phyloP scores from a whole-genome alignment of 768 basidiomycete genomes.

The Cystofilobasidium capitatum region DNA sequence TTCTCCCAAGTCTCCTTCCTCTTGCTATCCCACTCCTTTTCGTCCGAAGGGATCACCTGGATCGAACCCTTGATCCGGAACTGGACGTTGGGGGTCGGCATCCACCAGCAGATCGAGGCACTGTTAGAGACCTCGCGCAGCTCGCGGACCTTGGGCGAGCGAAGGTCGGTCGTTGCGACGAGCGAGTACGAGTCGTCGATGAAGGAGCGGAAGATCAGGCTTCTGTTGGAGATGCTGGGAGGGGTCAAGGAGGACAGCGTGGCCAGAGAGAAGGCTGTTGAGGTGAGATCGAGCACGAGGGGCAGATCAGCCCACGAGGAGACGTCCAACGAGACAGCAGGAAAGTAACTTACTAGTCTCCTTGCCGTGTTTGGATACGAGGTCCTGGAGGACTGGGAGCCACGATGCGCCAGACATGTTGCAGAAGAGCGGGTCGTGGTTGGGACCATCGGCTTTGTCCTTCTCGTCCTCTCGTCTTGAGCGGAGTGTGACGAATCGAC shows the following conservation, averaged over 20 bases:
- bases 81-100: conserved; percentile 22
- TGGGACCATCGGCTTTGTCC: background rate
- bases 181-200: conserved; percentile 3
- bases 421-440: background rate
- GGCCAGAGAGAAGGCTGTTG: conserved; percentile 8
- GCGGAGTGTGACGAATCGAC: too few species aligned
- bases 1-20: conserved; percentile 10
- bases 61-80: conserved; percentile 12
- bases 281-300: background rate
- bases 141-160: conserved; percentile 15
- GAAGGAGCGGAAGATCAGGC: background rate
- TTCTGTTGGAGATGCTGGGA: background rate
- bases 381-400: conserved; percentile 13
- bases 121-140: background rate
- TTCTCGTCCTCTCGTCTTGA: too few species aligned
- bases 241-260: conserved; percentile 15
- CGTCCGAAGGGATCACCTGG: background rate
- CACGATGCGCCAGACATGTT: conserved; percentile 11
- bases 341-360: conserved; percentile 15
- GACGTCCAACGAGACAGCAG: background rate
- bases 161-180: conserved; percentile 23
- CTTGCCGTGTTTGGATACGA: conserved; percentile 12
- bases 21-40: background rate
- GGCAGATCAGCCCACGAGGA: background rate
- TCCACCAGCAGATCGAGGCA: conserved; percentile 15